Conservation (phyloP, 495 filamentous ascomycete species). For the Cetradonia linearis region DNA sequence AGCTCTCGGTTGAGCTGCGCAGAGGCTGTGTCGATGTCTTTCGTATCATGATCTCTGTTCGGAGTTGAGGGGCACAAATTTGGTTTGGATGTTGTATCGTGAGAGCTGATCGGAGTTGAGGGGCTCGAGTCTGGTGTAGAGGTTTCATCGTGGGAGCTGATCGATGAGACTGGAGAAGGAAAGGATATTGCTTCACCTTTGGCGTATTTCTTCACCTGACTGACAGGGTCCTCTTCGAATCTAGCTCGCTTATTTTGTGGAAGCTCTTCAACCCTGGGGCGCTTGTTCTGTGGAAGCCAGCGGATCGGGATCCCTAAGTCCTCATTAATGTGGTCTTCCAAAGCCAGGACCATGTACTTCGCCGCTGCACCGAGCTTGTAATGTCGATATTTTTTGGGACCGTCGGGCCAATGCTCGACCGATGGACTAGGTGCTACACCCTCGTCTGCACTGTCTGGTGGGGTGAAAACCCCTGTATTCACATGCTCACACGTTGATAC, state of each 20-base stretch:
- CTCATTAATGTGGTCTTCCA: background rate
- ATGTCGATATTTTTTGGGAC: background rate
- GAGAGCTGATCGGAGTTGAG: background rate
- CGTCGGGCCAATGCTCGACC: background rate
- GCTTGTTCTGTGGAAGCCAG: background rate
- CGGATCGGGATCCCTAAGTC: background rate
- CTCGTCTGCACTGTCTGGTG: background rate
- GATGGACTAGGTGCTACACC: too few relatives aligned
- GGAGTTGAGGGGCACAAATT: background rate
- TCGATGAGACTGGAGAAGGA: background rate
- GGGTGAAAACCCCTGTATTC: background rate
- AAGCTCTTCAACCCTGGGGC: too few relatives aligned
- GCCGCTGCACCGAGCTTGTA: background rate
- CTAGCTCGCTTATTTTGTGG: background rate
- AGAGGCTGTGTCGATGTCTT: background rate
- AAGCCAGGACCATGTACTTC: background rate
- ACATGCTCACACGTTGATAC: background rate
- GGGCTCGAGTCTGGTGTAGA: background rate
- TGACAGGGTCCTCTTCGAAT: conserved; percentile 4
- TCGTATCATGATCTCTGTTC: background rate
- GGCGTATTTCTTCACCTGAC: background rate
- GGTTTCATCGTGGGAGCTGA: background rate
- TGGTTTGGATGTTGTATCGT: background rate
- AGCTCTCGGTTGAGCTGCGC: conserved; percentile 2
- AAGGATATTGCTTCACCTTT: conserved; percentile 1